Percentiles rank a stretch among this genome's conserved stretches.
phyloP scores from a whole-genome alignment of 2,329 filamentous ascomycete species.

The Amylocarpus encephaloides region DNA sequence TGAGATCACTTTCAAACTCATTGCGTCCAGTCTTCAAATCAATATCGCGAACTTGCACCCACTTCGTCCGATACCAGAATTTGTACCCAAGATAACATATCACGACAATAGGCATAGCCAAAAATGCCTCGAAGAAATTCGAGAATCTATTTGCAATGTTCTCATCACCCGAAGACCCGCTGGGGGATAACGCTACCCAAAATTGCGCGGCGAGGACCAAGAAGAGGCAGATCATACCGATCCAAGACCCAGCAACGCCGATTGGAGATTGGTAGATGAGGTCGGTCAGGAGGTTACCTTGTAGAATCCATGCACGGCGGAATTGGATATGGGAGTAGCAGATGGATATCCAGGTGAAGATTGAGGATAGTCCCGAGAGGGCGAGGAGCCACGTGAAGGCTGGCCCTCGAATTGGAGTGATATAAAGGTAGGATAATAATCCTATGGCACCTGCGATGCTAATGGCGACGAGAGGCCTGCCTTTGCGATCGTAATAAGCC shows the following conservation, averaged over 20 bases:
- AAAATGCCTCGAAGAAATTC: conserved; percentile 68
- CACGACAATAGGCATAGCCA: conserved; percentile 62
- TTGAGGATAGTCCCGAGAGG: conserved; percentile 63
- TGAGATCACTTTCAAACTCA: conserved; percentile 70
- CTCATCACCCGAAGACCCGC: conserved; percentile 45
- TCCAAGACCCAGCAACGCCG: conserved; percentile 55
- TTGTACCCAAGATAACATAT: conserved; percentile 70
- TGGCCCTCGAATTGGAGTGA: conserved; percentile 43
- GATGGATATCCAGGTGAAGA: conserved; percentile 79
- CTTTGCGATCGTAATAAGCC: conserved; percentile 75
- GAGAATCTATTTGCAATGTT: conserved; percentile 42
- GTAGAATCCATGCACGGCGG: conserved; percentile 65
- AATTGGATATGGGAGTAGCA: conserved; percentile 88
- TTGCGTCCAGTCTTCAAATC: conserved; percentile 80
- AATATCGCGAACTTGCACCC: conserved; percentile 67
- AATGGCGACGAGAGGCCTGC: conserved; percentile 72
- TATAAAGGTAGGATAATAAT: conserved; percentile 71
- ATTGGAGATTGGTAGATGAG: conserved; percentile 56
- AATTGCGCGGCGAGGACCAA: conserved; percentile 42
- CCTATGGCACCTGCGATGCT: conserved; percentile 58
- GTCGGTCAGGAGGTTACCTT: conserved; percentile 54
- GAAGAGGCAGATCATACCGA: conserved; percentile 53
- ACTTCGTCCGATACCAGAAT: conserved; percentile 62
- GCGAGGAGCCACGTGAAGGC: conserved; percentile 78
- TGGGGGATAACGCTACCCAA: conserved; percentile 75